Evolutionary conservation across 768 basidiomycete species (phyloP).

Genomic region (Psilocybe subaeruginosa): DNA sequence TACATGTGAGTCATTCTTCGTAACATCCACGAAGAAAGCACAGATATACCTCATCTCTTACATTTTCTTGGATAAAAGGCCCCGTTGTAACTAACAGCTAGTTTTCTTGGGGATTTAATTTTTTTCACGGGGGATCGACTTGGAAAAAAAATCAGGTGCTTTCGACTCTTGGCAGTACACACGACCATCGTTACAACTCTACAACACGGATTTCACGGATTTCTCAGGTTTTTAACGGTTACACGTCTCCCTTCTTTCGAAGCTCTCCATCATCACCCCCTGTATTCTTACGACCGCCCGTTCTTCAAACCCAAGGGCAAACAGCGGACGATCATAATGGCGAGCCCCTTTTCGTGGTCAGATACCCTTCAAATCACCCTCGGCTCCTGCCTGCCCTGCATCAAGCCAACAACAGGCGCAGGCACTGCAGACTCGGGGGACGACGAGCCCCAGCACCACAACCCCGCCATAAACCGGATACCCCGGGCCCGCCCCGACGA

Average conservation of each 20-base stretch:
- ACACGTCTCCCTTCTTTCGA: not conserved
- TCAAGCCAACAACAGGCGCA: constrained; percentile 32
- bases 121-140: constrained; percentile 1
- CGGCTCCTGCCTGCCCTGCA: constrained; percentile 62
- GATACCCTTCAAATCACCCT: constrained; percentile 63
- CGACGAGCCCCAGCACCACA: constrained; percentile 22
- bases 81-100: too few relatives aligned
- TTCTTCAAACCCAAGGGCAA: too few relatives aligned
- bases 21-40: too few relatives aligned
- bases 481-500: constrained; percentile 40
- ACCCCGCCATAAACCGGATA: constrained; percentile 35
- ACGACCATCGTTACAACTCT: not conserved
- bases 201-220: not conserved
- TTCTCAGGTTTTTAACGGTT: not conserved
- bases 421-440: constrained; percentile 15
- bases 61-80: too few relatives aligned
- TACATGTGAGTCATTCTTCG: too few relatives aligned
- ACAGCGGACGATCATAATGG: constrained; percentile 24
- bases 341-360: constrained; percentile 55
- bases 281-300: not conserved
- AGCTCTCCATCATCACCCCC: not conserved
- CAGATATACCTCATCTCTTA: too few relatives aligned
- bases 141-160: constrained; percentile 3
- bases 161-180: not conserved
- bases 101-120: not conserved